Evolutionary conservation across 345 rosid genomes (phyloP).

Genomic region (Eucalyptus lansdowneana): DNA sequence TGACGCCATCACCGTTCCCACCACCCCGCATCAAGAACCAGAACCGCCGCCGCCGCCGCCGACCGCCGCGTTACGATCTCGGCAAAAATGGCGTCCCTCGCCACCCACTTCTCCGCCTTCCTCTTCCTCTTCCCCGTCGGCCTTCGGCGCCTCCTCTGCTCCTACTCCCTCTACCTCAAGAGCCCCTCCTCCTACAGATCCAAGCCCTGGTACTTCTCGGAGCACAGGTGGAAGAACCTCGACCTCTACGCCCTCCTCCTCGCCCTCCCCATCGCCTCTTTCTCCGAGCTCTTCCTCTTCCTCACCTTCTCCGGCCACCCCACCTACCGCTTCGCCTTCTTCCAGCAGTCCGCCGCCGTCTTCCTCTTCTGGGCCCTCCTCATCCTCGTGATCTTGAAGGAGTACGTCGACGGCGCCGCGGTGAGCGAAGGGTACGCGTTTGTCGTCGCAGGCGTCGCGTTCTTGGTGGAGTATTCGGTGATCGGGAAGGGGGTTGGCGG

Average conservation of each 20-base stretch:
- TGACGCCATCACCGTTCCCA: neutral
- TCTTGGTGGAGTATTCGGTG: slow-evolving; percentile 24
- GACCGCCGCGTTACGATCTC: neutral
- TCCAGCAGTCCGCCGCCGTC: slow-evolving; percentile 22
- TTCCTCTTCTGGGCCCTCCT: slow-evolving; percentile 31
- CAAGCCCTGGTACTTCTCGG: slow-evolving; percentile 36
- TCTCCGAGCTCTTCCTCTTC: slow-evolving; percentile 33
- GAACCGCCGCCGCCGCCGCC: neutral
- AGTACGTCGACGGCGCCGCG: slow-evolving; percentile 2
- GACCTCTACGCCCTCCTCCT: slow-evolving; percentile 35
- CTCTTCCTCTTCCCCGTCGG: slow-evolving; percentile 36
- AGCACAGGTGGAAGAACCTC: slow-evolving; percentile 27
- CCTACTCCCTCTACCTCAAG: slow-evolving; percentile 40
- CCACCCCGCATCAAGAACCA: neutral
- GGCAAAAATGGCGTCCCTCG: slow-evolving; percentile 23
- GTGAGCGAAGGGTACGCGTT: slow-evolving; percentile 18
- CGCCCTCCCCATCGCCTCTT: slow-evolving; percentile 42
- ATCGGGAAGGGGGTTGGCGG: slow-evolving; percentile 30
- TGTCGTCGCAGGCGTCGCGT: slow-evolving; percentile 12
- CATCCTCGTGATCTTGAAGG: slow-evolving; percentile 18
- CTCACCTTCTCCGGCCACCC: slow-evolving; percentile 25
- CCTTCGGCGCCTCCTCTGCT: slow-evolving; percentile 33
- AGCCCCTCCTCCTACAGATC: slow-evolving; percentile 44
- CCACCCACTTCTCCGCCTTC: slow-evolving; percentile 26
- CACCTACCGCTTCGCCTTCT: slow-evolving; percentile 33